phyloP scores from a whole-genome alignment of 192 early-diverging fungal genomes.

The Umbelopsis sp. region DNA sequence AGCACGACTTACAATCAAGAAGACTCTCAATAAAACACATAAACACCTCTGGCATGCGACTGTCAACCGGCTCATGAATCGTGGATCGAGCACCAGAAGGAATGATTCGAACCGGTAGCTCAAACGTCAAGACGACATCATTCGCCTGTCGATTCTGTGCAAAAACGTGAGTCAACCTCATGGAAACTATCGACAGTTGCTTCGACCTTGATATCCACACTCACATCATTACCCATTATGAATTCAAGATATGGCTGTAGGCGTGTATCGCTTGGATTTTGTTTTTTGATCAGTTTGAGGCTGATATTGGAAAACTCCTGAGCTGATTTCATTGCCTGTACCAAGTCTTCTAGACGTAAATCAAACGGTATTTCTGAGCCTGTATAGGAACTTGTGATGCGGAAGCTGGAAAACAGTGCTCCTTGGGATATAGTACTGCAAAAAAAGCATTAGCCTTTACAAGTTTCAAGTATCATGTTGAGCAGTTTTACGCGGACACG shows the following conservation, averaged over 20 bases:
- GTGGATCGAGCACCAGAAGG: constrained; percentile 40
- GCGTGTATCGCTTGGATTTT: constrained; percentile 18
- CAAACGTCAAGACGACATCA: constrained; percentile 3
- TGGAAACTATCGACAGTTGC: constrained; percentile 27
- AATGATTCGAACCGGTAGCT: constrained; percentile 52
- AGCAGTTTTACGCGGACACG: constrained; percentile 11
- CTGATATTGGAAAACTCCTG: constrained; percentile 55
- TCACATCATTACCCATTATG: constrained; percentile 45
- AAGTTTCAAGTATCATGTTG: too few species aligned
- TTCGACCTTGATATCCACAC: constrained; percentile 28
- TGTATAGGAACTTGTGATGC: constrained; percentile 57
- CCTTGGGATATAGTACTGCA: constrained; percentile 31
- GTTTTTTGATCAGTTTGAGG: constrained; percentile 68
- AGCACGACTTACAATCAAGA: constrained; percentile 28
- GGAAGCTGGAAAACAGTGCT: constrained; percentile 71
- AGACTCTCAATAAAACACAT: neutral
- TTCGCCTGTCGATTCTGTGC: constrained; percentile 32
- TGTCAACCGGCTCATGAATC: constrained; percentile 30
- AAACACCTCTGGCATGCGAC: constrained; percentile 30
- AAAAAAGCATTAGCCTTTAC: neutral
- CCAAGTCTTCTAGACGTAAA: constrained; percentile 64
- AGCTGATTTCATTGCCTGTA: constrained; percentile 63
- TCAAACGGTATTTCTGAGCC: constrained; percentile 77
- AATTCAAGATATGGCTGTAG: constrained; percentile 54
- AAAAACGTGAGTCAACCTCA: neutral